Percentiles rank a stretch among this genome's conserved stretches.
Evolutionary conservation across 75 land plant genomes (phyloP).

Genomic region (Sequoia sempervirens): DNA sequence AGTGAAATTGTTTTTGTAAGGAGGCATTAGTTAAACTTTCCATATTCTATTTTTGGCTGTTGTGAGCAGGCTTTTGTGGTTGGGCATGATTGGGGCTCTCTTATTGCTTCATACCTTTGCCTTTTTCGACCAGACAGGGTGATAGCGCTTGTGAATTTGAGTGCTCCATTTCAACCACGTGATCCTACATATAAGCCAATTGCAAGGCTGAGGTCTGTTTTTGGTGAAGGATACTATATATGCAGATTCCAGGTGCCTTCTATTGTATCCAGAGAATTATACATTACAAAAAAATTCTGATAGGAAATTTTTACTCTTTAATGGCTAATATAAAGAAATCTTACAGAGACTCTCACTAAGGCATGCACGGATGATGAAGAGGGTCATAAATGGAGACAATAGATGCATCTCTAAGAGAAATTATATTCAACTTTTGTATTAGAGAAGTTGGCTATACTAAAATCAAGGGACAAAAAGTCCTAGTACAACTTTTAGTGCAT

Average conservation of each 20-base stretch:
- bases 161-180: constrained; percentile 40
- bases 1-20: neutral
- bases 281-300: neutral
- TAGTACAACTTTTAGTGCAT: neutral
- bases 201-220: constrained; percentile 9
- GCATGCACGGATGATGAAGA: neutral
- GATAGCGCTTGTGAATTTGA: constrained; percentile 47
- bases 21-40: neutral
- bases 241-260: constrained; percentile 68
- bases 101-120: constrained; percentile 54
- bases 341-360: neutral
- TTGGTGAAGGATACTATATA: constrained; percentile 69
- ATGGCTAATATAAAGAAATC: neutral
- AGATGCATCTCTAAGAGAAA: neutral
- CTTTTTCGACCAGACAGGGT: constrained; percentile 60
- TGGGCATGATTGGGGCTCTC: constrained; percentile 72
- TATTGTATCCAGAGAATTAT: neutral
- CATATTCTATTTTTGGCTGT: neutral
- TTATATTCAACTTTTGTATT: neutral
- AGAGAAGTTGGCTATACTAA: neutral
- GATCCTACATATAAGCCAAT: constrained; percentile 27
- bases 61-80: constrained; percentile 56
- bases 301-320: neutral
- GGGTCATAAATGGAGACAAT: neutral
- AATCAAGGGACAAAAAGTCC: neutral